phyloP scores from a whole-genome alignment of 768 basidiomycete genomes.

The Psilocybe cubensis region DNA sequence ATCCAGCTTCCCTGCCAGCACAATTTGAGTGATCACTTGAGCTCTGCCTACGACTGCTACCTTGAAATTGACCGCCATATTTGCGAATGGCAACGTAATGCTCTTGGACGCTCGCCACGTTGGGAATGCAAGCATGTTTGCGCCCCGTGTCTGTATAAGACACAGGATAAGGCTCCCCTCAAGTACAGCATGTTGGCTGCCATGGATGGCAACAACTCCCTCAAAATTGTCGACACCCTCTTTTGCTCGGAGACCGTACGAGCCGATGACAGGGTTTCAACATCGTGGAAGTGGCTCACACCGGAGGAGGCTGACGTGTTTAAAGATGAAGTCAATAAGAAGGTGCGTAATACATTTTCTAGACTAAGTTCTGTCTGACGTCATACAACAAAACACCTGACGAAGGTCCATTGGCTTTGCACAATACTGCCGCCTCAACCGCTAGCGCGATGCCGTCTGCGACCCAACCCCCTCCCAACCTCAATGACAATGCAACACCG shows the following conservation, averaged over 20 bases:
- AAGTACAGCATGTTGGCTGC: conserved; percentile 20
- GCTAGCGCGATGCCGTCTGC: too few relatives aligned
- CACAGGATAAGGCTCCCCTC: conserved; percentile 17
- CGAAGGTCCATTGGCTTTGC: too few relatives aligned
- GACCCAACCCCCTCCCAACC: too few relatives aligned
- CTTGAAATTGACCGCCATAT: conserved; percentile 11
- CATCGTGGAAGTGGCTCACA: conserved; percentile 2
- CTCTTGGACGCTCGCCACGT: neutral
- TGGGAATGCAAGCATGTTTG: conserved; percentile 13
- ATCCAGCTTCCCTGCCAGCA: neutral
- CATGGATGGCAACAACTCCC: conserved; percentile 34
- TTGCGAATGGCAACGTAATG: neutral
- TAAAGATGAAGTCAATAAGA: conserved; percentile 12
- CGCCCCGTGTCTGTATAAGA: conserved; percentile 24
- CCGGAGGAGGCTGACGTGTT: conserved; percentile 8
- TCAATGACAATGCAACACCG: too few relatives aligned
- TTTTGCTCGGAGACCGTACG: conserved; percentile 4
- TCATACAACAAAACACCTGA: too few relatives aligned
- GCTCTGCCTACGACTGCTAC: conserved; percentile 15
- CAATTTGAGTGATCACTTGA: conserved; percentile 12
- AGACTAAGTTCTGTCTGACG: too few relatives aligned
- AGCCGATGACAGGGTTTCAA: too few relatives aligned
- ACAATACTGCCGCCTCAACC: too few relatives aligned
- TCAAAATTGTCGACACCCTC: conserved; percentile 20
- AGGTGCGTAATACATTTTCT: too few relatives aligned